phyloP scores from a whole-genome alignment of 75 land plant species.

The Larix kaempferi region DNA sequence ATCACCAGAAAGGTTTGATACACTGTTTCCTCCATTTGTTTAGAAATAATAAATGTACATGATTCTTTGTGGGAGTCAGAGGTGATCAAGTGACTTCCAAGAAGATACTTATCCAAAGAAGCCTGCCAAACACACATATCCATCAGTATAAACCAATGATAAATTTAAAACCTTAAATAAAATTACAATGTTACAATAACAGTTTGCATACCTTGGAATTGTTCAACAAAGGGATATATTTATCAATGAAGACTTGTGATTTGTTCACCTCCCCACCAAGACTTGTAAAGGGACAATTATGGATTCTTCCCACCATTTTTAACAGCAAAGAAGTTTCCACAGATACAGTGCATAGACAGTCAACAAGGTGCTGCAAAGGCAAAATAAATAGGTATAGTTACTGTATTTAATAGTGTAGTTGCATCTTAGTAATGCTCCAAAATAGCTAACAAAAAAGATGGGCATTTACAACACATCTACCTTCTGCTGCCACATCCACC shows the following conservation, averaged over 20 bases:
- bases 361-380: slow-evolving; percentile 53
- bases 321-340: slow-evolving; percentile 46
- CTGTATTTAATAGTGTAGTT: neutral
- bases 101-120: slow-evolving; percentile 40
- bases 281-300: slow-evolving; percentile 26
- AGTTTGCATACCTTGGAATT: slow-evolving; percentile 46
- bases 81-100: slow-evolving; percentile 17
- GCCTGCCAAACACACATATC: slow-evolving; percentile 24
- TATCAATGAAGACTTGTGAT: slow-evolving; percentile 21
- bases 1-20: slow-evolving; percentile 30
- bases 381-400: slow-evolving; percentile 5
- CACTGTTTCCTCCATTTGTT: slow-evolving; percentile 37
- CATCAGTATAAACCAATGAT: neutral
- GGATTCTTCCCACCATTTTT: slow-evolving; percentile 30
- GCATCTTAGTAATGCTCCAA: neutral
- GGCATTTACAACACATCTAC: slow-evolving; percentile 20
- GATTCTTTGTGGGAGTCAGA: neutral
- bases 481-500: slow-evolving; percentile 86
- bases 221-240: slow-evolving; percentile 24
- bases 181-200: neutral
- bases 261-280: slow-evolving; percentile 24
- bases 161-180: neutral
- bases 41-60: slow-evolving; percentile 28
- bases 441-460: neutral
- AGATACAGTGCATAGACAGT: slow-evolving; percentile 34